Conservation (phyloP, 768 basidiomycete genomes). For the Mrakia hoshinonis region DNA sequence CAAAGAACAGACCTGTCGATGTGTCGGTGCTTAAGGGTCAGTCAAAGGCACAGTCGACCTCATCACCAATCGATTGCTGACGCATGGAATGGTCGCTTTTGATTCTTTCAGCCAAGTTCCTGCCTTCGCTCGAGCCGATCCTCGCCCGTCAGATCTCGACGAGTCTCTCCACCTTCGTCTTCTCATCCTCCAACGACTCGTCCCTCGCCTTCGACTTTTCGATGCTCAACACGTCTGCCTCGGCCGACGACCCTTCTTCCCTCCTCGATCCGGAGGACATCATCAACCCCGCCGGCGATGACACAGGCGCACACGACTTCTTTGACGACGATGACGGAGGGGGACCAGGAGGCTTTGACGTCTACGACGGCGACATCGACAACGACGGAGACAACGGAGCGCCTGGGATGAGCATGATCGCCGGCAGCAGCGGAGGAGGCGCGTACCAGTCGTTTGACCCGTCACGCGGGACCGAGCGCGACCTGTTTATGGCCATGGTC, state of each 20-base stretch:
- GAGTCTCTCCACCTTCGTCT: constrained; percentile 71
- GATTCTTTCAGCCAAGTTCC: constrained; percentile 52
- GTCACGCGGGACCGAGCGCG: constrained; percentile 42
- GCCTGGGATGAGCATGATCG: constrained; percentile 17
- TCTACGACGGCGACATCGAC: constrained; percentile 44
- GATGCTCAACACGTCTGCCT: constrained; percentile 36
- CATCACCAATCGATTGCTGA: constrained; percentile 3
- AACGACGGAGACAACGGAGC: constrained; percentile 34
- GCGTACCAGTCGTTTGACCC: constrained; percentile 75
- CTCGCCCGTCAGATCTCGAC: constrained; percentile 57
- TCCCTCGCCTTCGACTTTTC: constrained; percentile 48
- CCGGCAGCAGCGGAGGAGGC: constrained; percentile 18
- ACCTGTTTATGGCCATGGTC: constrained; percentile 78
- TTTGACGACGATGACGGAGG: constrained; percentile 38
- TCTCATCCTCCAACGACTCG: constrained; percentile 51
- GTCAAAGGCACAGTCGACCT: too few species aligned
- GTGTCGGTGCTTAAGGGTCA: constrained; percentile 29
- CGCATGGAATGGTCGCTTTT: neutral
- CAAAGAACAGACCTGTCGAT: constrained; percentile 2
- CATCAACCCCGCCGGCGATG: constrained; percentile 23
- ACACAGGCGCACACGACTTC: constrained; percentile 36
- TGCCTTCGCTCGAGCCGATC: constrained; percentile 55
- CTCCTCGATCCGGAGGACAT: constrained; percentile 30
- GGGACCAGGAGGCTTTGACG: constrained; percentile 34
- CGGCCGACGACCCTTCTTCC: constrained; percentile 29